Evolutionary conservation across 1,139 yeast species (phyloP).

Genomic region (Entelexis sorbosivorans): DNA sequence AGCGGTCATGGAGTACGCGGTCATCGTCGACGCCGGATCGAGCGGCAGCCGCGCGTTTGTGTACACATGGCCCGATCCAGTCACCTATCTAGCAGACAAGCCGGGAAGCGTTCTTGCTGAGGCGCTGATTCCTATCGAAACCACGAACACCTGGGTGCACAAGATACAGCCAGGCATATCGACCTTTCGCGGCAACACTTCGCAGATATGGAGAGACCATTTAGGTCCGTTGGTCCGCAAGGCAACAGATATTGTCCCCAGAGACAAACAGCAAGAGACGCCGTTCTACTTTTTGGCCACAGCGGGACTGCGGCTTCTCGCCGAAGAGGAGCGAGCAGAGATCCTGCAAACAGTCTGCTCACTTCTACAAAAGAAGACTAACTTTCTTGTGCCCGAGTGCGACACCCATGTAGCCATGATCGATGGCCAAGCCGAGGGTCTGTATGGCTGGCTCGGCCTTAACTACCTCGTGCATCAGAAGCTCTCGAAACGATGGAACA

Average conservation of each 20-base stretch:
- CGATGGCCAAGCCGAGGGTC: conserved; percentile 68
- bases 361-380: conserved; percentile 43
- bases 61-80: conserved; percentile 52
- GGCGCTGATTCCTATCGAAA: conserved; percentile 35
- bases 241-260: conserved; percentile 53
- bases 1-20: conserved; percentile 37
- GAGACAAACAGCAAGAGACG: conserved; percentile 50
- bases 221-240: conserved; percentile 43
- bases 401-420: conserved; percentile 50
- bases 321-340: conserved; percentile 44
- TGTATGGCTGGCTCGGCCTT: conserved; percentile 72
- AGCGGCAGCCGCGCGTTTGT: conserved; percentile 68
- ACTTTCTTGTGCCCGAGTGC: conserved; percentile 47
- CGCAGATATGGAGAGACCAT: conserved; percentile 51
- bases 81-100: conserved; percentile 7
- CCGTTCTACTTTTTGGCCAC: conserved; percentile 75
- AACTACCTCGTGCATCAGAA: conserved; percentile 44
- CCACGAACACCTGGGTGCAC: conserved; percentile 44
- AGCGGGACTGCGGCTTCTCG: conserved; percentile 68
- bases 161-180: conserved; percentile 62
- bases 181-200: conserved; percentile 41
- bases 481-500: conserved; percentile 18
- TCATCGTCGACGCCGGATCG: conserved; percentile 75
- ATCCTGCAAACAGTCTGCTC: conserved; percentile 47
- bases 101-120: conserved; percentile 11